Conservation (phyloP, 371 early-diverging fungal species). For the Coemansia sp. region DNA sequence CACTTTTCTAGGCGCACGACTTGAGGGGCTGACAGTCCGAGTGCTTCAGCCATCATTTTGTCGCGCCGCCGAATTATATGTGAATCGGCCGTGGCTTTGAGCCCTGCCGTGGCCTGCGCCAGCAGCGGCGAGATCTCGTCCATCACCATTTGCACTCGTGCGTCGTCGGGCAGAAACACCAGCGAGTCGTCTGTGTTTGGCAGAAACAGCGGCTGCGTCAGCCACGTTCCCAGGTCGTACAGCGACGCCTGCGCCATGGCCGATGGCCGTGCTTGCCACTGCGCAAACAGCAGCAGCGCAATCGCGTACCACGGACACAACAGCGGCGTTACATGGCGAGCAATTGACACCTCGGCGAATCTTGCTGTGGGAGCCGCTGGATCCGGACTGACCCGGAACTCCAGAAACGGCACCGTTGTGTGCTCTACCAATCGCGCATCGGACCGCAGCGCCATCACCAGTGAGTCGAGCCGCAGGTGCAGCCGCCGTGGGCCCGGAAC, state of each 20-base stretch:
- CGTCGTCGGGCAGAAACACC: constrained; percentile 46
- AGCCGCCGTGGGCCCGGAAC: constrained; percentile 45
- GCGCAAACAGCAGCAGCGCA: constrained; percentile 37
- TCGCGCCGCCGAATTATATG: constrained; percentile 44
- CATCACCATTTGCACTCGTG: constrained; percentile 46
- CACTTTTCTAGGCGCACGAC: constrained; percentile 46
- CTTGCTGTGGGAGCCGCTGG: constrained; percentile 38
- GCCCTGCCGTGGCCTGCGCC: constrained; percentile 23
- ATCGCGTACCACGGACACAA: constrained; percentile 45
- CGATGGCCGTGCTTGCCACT: constrained; percentile 46
- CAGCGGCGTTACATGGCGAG: constrained; percentile 35
- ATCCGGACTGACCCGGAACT: constrained; percentile 49
- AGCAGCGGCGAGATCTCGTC: constrained; percentile 43
- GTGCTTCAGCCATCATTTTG: constrained; percentile 44
- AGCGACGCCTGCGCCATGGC: constrained; percentile 39
- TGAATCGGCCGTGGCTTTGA: constrained; percentile 26
- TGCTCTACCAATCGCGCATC: constrained; percentile 49
- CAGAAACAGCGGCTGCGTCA: constrained; percentile 46
- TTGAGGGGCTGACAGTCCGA: constrained; percentile 48
- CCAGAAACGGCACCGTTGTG: constrained; percentile 47
- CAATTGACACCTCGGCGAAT: constrained; percentile 41
- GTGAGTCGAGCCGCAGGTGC: constrained; percentile 48
- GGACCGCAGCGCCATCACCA: constrained; percentile 42
- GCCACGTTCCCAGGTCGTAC: constrained; percentile 32
- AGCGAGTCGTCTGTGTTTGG: constrained; percentile 43